Evolutionary conservation across 1,139 yeast species (phyloP).

Genomic region (Blastobotrys capitulatus): DNA sequence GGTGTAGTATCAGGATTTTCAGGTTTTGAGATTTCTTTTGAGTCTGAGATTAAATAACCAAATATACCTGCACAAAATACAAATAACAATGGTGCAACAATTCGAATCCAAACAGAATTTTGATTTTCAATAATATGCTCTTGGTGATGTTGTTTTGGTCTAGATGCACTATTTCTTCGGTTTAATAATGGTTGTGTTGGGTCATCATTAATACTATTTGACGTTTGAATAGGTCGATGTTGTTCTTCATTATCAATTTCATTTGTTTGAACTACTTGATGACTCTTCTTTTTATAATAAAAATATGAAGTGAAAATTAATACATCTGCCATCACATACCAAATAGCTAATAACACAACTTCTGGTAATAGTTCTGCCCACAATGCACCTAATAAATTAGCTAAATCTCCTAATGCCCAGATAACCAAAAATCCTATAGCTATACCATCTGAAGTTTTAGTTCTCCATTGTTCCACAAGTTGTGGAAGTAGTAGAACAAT

Average conservation of each 20-base stretch:
- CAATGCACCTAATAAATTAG: constrained; percentile 61
- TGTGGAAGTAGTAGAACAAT: constrained; percentile 76
- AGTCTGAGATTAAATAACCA: constrained; percentile 50
- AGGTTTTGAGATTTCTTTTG: constrained; percentile 14
- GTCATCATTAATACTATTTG: no score
- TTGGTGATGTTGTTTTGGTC: constrained; percentile 24
- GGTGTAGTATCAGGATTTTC: constrained; percentile 20
- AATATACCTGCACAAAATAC: constrained; percentile 63
- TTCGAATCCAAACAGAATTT: constrained; percentile 37
- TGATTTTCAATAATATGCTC: constrained; percentile 21
- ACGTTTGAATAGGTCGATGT: no score
- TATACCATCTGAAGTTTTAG: constrained; percentile 73
- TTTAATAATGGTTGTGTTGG: constrained; percentile 24
- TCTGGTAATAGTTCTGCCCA: constrained; percentile 72
- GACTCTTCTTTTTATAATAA: constrained; percentile 36
- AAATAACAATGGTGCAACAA: constrained; percentile 54
- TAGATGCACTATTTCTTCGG: constrained; percentile 23
- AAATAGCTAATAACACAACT: constrained; percentile 60
- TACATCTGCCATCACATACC: constrained; percentile 70
- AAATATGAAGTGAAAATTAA: constrained; percentile 57
- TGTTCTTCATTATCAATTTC: constrained; percentile 8
- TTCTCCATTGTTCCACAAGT: constrained; percentile 73
- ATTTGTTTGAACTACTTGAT: not conserved
- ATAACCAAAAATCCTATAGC: constrained; percentile 62
- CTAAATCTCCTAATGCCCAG: constrained; percentile 71